Evolutionary conservation across 768 basidiomycete genomes (phyloP).

Genomic region (Calocera viscosa): DNA sequence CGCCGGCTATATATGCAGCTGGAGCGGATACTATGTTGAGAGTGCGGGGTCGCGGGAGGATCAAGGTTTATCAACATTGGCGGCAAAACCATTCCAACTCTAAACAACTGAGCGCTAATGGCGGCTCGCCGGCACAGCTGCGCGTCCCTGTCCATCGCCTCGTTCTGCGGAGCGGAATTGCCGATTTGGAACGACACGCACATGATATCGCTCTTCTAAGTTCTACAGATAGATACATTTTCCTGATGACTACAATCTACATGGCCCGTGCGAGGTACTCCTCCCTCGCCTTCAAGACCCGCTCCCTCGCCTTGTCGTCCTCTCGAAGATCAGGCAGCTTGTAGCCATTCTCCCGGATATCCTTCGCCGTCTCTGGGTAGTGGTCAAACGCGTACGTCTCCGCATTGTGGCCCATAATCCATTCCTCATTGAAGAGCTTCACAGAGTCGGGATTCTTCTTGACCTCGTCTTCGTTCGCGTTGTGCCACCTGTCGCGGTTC

Average conservation of each 20-base stretch:
- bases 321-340: constrained; percentile 15
- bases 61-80: constrained; percentile 1
- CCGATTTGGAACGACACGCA: background rate
- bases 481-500: constrained; percentile 22
- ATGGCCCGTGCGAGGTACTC: background rate
- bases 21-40: constrained; percentile 6
- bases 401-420: constrained; percentile 24
- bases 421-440: constrained; percentile 22
- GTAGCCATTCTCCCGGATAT: constrained; percentile 23
- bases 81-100: constrained; percentile 8
- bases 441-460: constrained; percentile 18
- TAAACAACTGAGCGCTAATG: background rate
- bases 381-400: constrained; percentile 22
- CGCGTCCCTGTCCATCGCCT: background rate
- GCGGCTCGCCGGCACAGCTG: background rate
- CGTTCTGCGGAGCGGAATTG: background rate
- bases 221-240: background rate
- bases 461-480: background rate
- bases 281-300: background rate
- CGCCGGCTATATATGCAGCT: background rate
- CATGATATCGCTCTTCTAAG: background rate
- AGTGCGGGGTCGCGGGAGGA: constrained; percentile 1
- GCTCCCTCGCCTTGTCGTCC: background rate
- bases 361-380: constrained; percentile 18
- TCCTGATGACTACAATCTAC: background rate